Evolutionary conservation across 2,329 filamentous ascomycete species (phyloP), one percentile per base, ranked within the genome.

Genomic region (Claviceps africana): DNA sequence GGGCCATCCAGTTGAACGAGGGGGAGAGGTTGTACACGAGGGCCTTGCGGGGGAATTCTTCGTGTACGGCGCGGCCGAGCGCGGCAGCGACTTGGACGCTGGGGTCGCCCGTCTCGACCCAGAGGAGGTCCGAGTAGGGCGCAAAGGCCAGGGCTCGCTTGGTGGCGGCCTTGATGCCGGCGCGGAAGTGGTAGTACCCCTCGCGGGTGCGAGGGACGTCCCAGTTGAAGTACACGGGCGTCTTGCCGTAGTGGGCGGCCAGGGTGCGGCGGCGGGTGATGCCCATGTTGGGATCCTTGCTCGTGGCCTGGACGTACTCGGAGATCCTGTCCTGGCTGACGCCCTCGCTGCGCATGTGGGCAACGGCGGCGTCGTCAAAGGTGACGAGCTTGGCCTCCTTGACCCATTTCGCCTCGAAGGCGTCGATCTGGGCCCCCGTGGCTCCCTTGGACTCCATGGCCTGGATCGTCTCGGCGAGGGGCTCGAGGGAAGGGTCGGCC

Each of bases 1-100:
- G 90, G 11, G 82, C 82, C 81, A 94, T 93, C 93, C 93, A 98
- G 75, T 98, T 97, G 78, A 98, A 98, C 9, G 88, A 95, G 1
- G 93, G 93, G 4, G 85, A 90, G 1, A 98, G 78, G 71, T 98
- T 98, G 73, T 98, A 98, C 0, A 97, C 91, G 25, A 98, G 78
- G 37, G 87, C 86, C 77, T 97, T 97, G 55, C 80, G 82, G 0
- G 89, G 88, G 61, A 80, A 74, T 3, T 70, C 73, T 0, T 72
- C 69, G 51, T 86, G 81, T 55, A 98, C 93, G 46, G 88, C 79
- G 11, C 78, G 77, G 13, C 86, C 87, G 50, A 98, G 88, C 49
- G 77, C 74, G 3, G 78, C 73, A 0, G 88, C 88, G 35, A 94
- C 86, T 49, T 79, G 68, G 11, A 97, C 88, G 58, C 82, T 84